Conservation (phyloP, 805 yeast genomes). For the Wickerhamiella kurtzmanii region DNA sequence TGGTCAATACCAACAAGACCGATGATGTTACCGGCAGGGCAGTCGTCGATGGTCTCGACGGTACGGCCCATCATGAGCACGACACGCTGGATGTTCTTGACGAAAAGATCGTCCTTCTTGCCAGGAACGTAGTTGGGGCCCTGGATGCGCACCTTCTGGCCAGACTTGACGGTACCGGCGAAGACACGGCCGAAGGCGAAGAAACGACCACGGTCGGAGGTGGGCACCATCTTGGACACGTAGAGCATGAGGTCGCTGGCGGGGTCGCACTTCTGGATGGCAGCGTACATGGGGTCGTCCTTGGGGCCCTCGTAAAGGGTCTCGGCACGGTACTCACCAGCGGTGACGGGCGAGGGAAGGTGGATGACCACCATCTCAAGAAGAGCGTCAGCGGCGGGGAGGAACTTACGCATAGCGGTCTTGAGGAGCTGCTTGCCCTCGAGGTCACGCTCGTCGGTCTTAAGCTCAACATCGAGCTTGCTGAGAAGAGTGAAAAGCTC, state of each 20-base stretch:
- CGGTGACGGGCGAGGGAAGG: slow-evolving; percentile 99
- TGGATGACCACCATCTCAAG: slow-evolving; percentile 97
- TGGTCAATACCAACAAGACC: slow-evolving; percentile 99
- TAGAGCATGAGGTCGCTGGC: slow-evolving; percentile 95
- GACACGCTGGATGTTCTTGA: slow-evolving; percentile 97
- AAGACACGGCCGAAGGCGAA: slow-evolving; percentile 99
- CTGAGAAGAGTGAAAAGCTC: slow-evolving; percentile 84
- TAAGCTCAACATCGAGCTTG: slow-evolving; percentile 85
- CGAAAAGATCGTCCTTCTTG: slow-evolving; percentile 92
- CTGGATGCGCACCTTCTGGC: slow-evolving; percentile 98
- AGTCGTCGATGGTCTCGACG: slow-evolving; percentile 96
- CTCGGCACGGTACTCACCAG: slow-evolving; percentile 98
- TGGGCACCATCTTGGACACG: slow-evolving; percentile 99
- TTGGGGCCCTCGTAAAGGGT: slow-evolving; percentile 98
- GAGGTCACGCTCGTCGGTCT: slow-evolving; percentile 94
- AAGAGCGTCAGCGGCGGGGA: slow-evolving; percentile 99
- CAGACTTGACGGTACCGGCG: slow-evolving; percentile 98
- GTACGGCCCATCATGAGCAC: slow-evolving; percentile 99
- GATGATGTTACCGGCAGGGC: slow-evolving; percentile 99
- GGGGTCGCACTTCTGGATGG: slow-evolving; percentile 98
- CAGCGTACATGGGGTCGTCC: slow-evolving; percentile 70
- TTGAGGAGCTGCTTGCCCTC: slow-evolving; percentile 98
- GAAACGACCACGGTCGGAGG: slow-evolving; percentile 99
- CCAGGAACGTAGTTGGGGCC: slow-evolving; percentile 99
- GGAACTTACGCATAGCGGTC: slow-evolving; percentile 98